These are phyloP conservation scores for Recurvomyces mirabilis DNA, from an alignment of 495 filamentous ascomycete genomes.

Conservation along the genomic window DNA sequence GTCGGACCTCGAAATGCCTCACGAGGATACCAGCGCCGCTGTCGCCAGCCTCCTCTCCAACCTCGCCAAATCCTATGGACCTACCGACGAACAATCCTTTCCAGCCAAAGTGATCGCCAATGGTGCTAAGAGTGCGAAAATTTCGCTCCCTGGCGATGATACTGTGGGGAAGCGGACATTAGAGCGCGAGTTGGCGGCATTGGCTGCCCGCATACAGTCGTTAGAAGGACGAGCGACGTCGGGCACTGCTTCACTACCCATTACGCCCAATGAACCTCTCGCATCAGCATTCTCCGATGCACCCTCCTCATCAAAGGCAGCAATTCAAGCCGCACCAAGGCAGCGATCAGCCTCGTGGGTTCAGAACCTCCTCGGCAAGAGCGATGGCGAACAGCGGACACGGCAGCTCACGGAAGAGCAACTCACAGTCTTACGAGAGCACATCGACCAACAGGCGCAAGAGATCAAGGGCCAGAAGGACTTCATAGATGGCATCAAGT, in stretches of 20 bases:
- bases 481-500: constrained; percentile 36
- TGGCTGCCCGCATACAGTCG: constrained; percentile 36
- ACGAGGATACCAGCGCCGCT: constrained; percentile 26
- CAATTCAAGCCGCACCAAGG: constrained; percentile 12
- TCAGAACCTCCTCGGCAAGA: constrained; percentile 30
- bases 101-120: constrained; percentile 25
- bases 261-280: constrained; percentile 32
- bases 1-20: constrained; percentile 18
- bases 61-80: constrained; percentile 30
- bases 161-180: constrained; percentile 35
- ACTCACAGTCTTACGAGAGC: constrained; percentile 36
- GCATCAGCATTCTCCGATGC: constrained; percentile 24
- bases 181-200: constrained; percentile 36
- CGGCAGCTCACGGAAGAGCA: constrained; percentile 35
- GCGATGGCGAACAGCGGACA: constrained; percentile 21
- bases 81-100: constrained; percentile 25
- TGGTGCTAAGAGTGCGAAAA: constrained; percentile 24
- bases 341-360: constrained; percentile 30
- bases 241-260: constrained; percentile 30
- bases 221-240: constrained; percentile 36
- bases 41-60: constrained; percentile 28
- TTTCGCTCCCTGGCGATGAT: constrained; percentile 36
- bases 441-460: constrained; percentile 40
- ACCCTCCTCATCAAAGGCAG: constrained; percentile 4
- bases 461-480: constrained; percentile 50